phyloP scores from a whole-genome alignment of 2,329 filamentous ascomycete species.

The Penicillium sp. region DNA sequence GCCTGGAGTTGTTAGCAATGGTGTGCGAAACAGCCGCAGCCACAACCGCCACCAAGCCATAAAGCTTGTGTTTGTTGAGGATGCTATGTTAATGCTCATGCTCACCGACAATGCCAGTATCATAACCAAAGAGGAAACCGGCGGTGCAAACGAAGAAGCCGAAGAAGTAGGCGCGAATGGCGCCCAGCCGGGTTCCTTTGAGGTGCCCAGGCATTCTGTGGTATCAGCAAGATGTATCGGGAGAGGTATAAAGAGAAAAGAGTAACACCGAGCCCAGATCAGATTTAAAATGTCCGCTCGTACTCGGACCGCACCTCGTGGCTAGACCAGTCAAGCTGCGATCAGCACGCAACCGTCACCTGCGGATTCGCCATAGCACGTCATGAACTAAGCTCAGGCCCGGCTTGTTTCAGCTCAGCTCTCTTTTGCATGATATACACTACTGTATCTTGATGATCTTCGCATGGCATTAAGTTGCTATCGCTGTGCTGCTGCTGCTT shows the following conservation, averaged over 20 bases:
- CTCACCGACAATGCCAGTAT: constrained; percentile 39
- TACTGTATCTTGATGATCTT: too few relatives aligned
- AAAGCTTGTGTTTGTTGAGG: too few relatives aligned
- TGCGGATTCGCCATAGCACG: constrained; percentile 29
- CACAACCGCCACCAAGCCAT: too few relatives aligned
- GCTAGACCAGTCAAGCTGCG: constrained; percentile 7
- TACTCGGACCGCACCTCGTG: constrained; percentile 3
- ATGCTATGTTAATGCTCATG: not conserved
- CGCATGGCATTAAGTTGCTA: not conserved
- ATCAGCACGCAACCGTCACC: constrained; percentile 24
- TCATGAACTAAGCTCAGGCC: constrained; percentile 16
- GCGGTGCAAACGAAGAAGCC: constrained; percentile 33
- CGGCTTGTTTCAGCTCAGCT: too few relatives aligned
- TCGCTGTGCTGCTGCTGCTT: not conserved
- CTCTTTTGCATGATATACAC: too few relatives aligned
- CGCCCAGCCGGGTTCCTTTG: constrained; percentile 25
- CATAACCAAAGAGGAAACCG: constrained; percentile 38
- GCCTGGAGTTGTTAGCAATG: constrained; percentile 22
- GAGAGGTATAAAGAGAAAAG: not conserved
- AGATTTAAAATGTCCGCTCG: not conserved
- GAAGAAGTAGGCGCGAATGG: constrained; percentile 30
- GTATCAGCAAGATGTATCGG: too few relatives aligned
- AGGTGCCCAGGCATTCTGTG: constrained; percentile 3
- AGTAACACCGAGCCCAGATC: not conserved
- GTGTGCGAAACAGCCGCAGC: not conserved